phyloP scores from a whole-genome alignment of 1,139 yeast genomes.

The Nakaseomyces glabratus region DNA sequence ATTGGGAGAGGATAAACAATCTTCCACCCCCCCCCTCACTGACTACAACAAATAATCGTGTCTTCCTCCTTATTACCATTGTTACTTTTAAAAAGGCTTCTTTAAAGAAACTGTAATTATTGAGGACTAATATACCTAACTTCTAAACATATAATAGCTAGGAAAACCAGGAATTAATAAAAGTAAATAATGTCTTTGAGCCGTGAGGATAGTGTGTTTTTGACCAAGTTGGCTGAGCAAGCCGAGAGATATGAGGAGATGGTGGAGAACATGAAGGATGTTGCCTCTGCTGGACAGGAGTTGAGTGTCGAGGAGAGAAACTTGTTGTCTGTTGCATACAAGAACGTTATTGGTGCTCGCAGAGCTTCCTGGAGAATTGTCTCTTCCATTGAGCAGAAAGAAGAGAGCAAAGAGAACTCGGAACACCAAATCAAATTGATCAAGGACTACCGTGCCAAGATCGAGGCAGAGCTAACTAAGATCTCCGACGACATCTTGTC shows the following conservation, averaged over 20 bases:
- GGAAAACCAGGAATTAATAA: not conserved
- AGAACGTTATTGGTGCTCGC: constrained; percentile 97
- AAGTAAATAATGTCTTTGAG: constrained; percentile 12
- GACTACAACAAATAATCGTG: not conserved
- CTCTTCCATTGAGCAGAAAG: constrained; percentile 95
- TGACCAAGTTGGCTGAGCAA: constrained; percentile 98
- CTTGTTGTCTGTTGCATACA: constrained; percentile 92
- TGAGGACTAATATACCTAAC: too few relatives aligned
- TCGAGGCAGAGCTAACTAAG: constrained; percentile 85
- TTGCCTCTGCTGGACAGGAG: constrained; percentile 93
- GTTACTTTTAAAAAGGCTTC: too few relatives aligned
- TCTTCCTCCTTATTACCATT: not conserved
- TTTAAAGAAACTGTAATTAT: too few relatives aligned
- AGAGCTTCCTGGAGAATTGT: constrained; percentile 99
- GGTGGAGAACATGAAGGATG: constrained; percentile 98
- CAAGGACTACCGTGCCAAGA: constrained; percentile 90
- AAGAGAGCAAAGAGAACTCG: constrained; percentile 87
- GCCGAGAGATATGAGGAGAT: constrained; percentile 99
- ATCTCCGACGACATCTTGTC: constrained; percentile 90
- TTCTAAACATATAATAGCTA: too few relatives aligned
- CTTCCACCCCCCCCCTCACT: too few relatives aligned
- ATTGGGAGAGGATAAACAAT: too few relatives aligned
- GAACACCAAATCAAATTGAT: constrained; percentile 69
- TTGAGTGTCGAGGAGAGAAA: constrained; percentile 96
- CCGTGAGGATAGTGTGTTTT: constrained; percentile 97